These are phyloP conservation scores for Botryosphaeria dothidea DNA, from an alignment of 2,329 filamentous ascomycete genomes.

Conservation along the genomic window DNA sequence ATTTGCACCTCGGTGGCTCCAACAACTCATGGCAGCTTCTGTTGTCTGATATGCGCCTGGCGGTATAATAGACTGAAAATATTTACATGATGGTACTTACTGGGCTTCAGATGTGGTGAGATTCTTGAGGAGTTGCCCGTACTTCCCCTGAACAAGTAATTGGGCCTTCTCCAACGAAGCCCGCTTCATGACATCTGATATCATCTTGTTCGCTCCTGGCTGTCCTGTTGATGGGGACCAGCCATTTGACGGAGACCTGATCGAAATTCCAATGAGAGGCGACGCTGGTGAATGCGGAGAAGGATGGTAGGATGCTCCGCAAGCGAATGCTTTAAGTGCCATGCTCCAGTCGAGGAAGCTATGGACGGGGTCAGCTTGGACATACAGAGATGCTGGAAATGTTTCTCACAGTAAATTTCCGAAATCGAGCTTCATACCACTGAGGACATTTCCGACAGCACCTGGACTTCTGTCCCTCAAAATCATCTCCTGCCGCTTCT, in stretches of 20 bases:
- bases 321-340: not conserved
- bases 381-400: not conserved
- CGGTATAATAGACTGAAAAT: too few species aligned
- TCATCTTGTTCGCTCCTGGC: conserved; percentile 10
- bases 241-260: not conserved
- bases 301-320: not conserved
- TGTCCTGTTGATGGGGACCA: not conserved
- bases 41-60: too few species aligned
- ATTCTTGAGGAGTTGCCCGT: conserved; percentile 27
- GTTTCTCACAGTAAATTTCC: not conserved
- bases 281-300: not conserved
- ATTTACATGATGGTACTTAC: too few species aligned
- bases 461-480: not conserved
- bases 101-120: conserved; percentile 22
- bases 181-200: conserved; percentile 22
- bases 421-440: not conserved
- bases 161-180: conserved; percentile 28
- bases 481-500: conserved; percentile 3
- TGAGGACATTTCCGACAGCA: too few species aligned
- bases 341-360: not conserved
- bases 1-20: too few species aligned
- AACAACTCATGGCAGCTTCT: too few species aligned
- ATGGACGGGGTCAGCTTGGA: not conserved
- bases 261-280: not conserved
- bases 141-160: conserved; percentile 29